Evolutionary conservation across 225 moss, liverwort and hornwort genomes (phyloP), one percentile per base, ranked within the genome.

Genomic region (Ulota crispa): DNA sequence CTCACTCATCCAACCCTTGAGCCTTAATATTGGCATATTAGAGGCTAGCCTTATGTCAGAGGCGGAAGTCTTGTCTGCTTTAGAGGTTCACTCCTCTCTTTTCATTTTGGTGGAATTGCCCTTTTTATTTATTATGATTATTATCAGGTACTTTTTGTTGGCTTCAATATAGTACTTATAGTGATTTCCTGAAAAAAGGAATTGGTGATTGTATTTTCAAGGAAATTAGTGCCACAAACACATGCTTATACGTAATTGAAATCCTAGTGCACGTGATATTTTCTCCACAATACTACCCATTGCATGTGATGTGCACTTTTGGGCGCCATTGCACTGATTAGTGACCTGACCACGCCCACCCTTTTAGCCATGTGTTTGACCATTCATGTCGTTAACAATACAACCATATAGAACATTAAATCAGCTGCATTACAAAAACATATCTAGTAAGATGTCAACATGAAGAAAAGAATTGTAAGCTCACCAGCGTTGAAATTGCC

Each of bases 291-390:
- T 86, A 97, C 80, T 97, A 97, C 70, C 95, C 96, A 32, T 87
- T 97, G 75, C 96, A 97, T 84, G 96, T 97, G 57, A 95, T 97
- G 96, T 95, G 96, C 90, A 97, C 93, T 77, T 93, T 95, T 82
- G 96, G 95, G 24, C 89, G 92, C 67, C 92, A 97, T 73, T 90
- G 93, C 80, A 95, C 96, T 72, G 93, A 95, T 95, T 79, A 63
- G 88, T 77, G 56, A 43, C 60, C 24, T 61, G 45, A 66, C 69
- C 47, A 69, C 68, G 70, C 43, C 73, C n/a, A n/a, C n/a, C n/a
- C n/a, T n/a, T n/a, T n/a, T n/a, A n/a, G 31, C 53, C 54, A 54
- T 77, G 21, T 68, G 55, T 47, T 43, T 24, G 41, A 78, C 56
- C 31, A 9, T 83, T 71, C 47, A 50, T 28, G 7, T 5, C 76